phyloP scores from a whole-genome alignment of 805 yeast genomes.

The Saccharomycopsis sp. region DNA sequence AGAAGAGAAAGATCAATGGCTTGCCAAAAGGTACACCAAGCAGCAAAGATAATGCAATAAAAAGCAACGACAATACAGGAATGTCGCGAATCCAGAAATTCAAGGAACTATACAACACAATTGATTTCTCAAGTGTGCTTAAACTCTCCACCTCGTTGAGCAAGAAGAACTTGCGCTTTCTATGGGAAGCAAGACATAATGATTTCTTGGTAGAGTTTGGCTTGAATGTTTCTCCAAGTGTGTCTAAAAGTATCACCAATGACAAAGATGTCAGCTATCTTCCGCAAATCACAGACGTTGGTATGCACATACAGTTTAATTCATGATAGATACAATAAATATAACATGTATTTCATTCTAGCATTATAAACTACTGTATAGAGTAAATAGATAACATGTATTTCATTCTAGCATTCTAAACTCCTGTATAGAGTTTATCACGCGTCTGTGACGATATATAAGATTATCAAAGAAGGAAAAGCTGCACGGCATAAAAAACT shows the following conservation, averaged over 20 bases:
- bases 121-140: constrained; percentile 59
- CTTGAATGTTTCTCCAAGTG: constrained; percentile 4
- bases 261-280: background rate
- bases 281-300: background rate
- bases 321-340: too few species aligned
- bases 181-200: constrained; percentile 86
- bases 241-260: background rate
- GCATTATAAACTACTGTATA: too few species aligned
- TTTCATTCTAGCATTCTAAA: too few species aligned
- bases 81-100: constrained; percentile 14
- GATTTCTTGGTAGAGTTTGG: constrained; percentile 52
- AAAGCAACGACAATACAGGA: background rate
- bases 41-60: too few species aligned
- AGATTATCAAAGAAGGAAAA: too few species aligned
- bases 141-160: constrained; percentile 67
- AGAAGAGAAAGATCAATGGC: background rate
- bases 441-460: too few species aligned
- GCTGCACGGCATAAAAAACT: too few species aligned
- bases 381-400: too few species aligned
- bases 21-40: background rate
- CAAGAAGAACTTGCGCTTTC: constrained; percentile 50
- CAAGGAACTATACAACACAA: constrained; percentile 12
- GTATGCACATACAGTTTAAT: background rate
- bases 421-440: too few species aligned
- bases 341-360: too few species aligned